phyloP scores from a whole-genome alignment of 148 eudicot species.

The Pouteria glomerata region DNA sequence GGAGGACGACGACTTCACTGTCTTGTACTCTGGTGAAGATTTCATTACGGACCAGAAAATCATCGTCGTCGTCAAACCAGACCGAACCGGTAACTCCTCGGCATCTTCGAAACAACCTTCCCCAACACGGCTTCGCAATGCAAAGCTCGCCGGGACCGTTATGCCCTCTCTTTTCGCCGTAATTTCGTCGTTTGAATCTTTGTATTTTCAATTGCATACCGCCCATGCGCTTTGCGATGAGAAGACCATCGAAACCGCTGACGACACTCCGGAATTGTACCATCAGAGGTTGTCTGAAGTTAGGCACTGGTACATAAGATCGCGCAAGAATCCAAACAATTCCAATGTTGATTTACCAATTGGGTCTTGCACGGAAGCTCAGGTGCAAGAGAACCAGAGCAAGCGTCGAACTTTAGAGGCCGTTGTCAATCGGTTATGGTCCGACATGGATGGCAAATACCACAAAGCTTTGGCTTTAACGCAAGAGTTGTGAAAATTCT shows the following conservation, averaged over 20 bases:
- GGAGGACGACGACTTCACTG: constrained; percentile 36
- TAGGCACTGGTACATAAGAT: constrained; percentile 47
- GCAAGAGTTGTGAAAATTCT: constrained; percentile 40
- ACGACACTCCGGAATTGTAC: constrained; percentile 50
- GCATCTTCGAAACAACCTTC: constrained; percentile 7
- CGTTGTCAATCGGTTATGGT: constrained; percentile 62
- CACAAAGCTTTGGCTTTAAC: constrained; percentile 49
- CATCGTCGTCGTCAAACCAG: constrained; percentile 56
- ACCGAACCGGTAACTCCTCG: constrained; percentile 13
- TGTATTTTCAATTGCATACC: constrained; percentile 78
- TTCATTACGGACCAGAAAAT: constrained; percentile 49
- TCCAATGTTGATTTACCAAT: constrained; percentile 40
- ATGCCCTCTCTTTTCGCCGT: constrained; percentile 67
- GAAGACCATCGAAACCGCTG: constrained; percentile 45
- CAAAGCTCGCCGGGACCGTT: constrained; percentile 45
- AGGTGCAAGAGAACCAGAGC: constrained; percentile 96
- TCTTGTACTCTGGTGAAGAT: constrained; percentile 47
- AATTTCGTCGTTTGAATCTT: constrained; percentile 76
- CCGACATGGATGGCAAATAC: constrained; percentile 73
- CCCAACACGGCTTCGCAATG: constrained; percentile 8
- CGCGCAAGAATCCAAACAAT: constrained; percentile 32
- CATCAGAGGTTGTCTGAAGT: constrained; percentile 66
- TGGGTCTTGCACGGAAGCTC: constrained; percentile 76
- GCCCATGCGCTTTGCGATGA: constrained; percentile 76
- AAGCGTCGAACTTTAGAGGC: constrained; percentile 79